These are phyloP conservation scores for Beauveria bassiana DNA, from an alignment of 2,329 filamentous ascomycete genomes.

Conservation along the genomic window DNA sequence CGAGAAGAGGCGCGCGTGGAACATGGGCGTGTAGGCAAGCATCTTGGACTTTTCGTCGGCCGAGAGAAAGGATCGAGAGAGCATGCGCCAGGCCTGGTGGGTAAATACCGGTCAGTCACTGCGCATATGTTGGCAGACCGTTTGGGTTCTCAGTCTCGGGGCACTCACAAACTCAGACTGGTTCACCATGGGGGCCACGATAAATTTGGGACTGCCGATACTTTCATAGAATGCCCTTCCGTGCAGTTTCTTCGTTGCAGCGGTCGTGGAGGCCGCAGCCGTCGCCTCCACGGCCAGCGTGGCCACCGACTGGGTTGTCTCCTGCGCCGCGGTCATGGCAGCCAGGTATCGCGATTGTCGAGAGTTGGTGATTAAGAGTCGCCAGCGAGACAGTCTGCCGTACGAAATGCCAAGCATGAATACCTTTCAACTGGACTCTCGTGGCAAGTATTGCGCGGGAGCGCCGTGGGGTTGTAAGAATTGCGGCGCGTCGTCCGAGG, in stretches of 20 bases:
- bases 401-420: neutral
- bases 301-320: neutral
- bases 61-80: slow-evolving; percentile 86
- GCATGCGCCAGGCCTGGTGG: slow-evolving; percentile 83
- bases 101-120: neutral
- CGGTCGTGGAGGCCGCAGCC: slow-evolving; percentile 14
- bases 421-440: neutral
- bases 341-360: slow-evolving; percentile 15
- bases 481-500: neutral
- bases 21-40: slow-evolving; percentile 91
- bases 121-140: neutral
- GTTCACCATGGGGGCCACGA: slow-evolving; percentile 96
- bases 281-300: neutral
- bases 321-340: slow-evolving; percentile 22
- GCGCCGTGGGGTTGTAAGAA: neutral
- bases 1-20: slow-evolving; percentile 82
- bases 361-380: neutral
- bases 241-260: slow-evolving; percentile 52
- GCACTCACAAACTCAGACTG: slow-evolving; percentile 86
- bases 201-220: slow-evolving; percentile 81
- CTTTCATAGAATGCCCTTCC: slow-evolving; percentile 92
- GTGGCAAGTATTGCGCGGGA: too few relatives aligned
- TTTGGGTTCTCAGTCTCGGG: neutral
- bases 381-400: neutral
- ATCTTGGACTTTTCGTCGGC: slow-evolving; percentile 55